Percentiles rank a stretch among this genome's conserved stretches.
Evolutionary conservation across 306 rosid species (phyloP).

Genomic region (Inga leiocalycina): DNA sequence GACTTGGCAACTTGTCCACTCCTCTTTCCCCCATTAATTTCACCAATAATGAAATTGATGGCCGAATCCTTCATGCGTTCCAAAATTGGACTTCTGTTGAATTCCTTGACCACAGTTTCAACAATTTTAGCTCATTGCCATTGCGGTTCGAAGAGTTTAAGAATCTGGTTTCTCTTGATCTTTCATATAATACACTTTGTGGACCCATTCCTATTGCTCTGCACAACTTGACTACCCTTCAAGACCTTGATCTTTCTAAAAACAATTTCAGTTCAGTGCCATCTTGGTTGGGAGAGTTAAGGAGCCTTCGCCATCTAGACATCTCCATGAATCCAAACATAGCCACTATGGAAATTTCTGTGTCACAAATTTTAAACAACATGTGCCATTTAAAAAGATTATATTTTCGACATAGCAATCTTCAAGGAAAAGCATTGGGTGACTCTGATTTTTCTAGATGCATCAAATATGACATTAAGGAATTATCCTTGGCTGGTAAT

Average conservation of each 20-base stretch:
- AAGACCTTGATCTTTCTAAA: background rate
- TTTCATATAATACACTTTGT: background rate
- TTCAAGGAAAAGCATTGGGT: slow-evolving; percentile 15
- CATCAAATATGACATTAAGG: background rate
- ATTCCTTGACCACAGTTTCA: too few species aligned
- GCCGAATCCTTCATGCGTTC: too few species aligned
- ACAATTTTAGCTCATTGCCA: background rate
- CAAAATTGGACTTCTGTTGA: too few species aligned
- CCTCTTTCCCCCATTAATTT: background rate
- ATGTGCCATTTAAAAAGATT: background rate
- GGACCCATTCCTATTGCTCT: slow-evolving; percentile 16
- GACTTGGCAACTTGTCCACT: background rate
- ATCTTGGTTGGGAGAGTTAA: background rate
- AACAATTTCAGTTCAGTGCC: slow-evolving; percentile 1
- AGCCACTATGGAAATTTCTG: background rate
- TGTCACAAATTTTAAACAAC: background rate
- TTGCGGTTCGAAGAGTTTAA: background rate
- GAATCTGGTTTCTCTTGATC: background rate
- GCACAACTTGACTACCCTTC: slow-evolving; percentile 28
- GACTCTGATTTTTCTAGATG: background rate
- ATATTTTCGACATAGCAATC: background rate
- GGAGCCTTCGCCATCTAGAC: background rate
- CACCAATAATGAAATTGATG: background rate
- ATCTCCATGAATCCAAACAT: background rate
- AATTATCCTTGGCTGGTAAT: background rate